Base-by-base conservation (phyloP, 176 grass and related monocot species). In the Hsuehochloa calcarea region DNA sequence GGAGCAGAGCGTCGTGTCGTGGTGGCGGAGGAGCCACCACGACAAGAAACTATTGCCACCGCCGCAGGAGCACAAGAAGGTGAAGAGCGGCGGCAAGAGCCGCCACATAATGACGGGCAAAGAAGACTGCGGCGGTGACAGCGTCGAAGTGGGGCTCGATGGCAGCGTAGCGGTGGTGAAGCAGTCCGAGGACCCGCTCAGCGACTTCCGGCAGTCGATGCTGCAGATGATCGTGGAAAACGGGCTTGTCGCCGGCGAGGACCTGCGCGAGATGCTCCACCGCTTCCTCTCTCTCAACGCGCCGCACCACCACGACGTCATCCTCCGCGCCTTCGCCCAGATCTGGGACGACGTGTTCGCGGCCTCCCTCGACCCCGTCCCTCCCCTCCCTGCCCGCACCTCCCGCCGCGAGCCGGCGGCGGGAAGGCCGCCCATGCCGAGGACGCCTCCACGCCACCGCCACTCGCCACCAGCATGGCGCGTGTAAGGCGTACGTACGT, bases 171-270 rank as follows among this genome's bases (percentile, higher is more conserved):
- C 87, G 22, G 82, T 97, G 74, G 90, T 97, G 65, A 97, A 92
- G 88, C 87, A 88, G 78, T 92, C 94, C 17, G 85, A 62, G 16
- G 84, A 97, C 85, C 94, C 94, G 44, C 81, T 90, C 0, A 56
- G 80, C 62, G 92, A 97, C 79, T 97, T 97, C 75, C 86, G 92
- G 61, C 77, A 38, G 72, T 97, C 94, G 80, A 97, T 97, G 94
- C 66, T 89, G 66, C 90, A 94, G 75, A 90, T 97, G 90, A 90
- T 97, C 65, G 83, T 90, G 77, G 94, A 94, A 88, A 80, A 94
- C 63, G 85, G 89, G 85, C 94, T 97, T 29, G 86, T 85, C 17
- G 77, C 79, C 37, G 70, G 85, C 23, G 92, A 87, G 58, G 90
- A 92, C 82, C 86, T 97, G 83, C 78, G 87, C 31, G 90, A 92